Base-by-base conservation (phyloP, 768 basidiomycete genomes). In the Collybia nuda region DNA sequence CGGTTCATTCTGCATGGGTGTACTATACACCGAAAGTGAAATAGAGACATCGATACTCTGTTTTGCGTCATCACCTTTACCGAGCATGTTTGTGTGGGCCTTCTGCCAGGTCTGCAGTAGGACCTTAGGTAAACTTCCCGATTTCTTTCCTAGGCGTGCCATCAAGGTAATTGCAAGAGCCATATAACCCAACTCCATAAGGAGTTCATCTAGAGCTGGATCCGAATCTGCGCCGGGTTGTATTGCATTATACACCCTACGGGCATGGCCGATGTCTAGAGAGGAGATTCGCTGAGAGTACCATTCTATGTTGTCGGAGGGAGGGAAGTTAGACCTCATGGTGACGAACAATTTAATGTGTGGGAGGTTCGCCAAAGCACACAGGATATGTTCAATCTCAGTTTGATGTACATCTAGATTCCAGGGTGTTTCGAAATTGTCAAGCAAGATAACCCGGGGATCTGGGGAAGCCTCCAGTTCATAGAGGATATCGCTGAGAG, bases 401-500 rank as follows among this genome's bases (percentile, higher is more conserved):
- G 72, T 58, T 18, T 57, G 50, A 11, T 45, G 53, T 3, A 50
- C 53, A 21, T 37, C 44, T 6, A 47, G 55, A 50, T 69, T 61
- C 72, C 71, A 72, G 3, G 68, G 62, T 5, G 72, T 70, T 58
- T 75, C 74, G 46, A 75, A 71, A 46, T 74, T 71, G 47, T 75
- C 72, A 7, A 75, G 56, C 19, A 74, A 50, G 18, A 75, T 26
- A 19, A 74, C 40, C 6, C 66, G 53, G 6, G 60, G 64, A 3
- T 58, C 55, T n/a, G 52, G 55, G 8, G 59, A 52, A 40, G 14
- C 9, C 9, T 19, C 51, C 17, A 67, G 63, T 45, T 63, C 62
- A 17, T 41, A 44, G 22, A 63, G 40, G 40, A 64, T 58, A 44
- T 61, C 51, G 8, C 26, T 44, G 15, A 61, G 53, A 6, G 43